Percentiles rank a stretch among this genome's conserved stretches.
Evolutionary conservation across 176 grass and related monocot species (phyloP).

Genomic region (Bolboschoenus planiculmis): DNA sequence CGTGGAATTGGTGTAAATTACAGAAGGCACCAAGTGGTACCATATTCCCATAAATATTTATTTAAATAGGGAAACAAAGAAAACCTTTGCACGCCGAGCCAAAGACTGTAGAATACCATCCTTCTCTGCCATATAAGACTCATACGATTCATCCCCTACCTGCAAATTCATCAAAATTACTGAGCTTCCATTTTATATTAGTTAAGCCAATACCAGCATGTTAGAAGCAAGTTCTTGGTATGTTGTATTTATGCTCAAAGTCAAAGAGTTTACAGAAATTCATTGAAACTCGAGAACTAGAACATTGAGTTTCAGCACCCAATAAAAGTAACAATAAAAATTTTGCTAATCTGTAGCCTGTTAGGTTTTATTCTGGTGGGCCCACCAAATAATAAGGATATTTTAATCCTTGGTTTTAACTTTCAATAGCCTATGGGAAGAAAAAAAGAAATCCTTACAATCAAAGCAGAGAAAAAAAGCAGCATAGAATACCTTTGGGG

Average conservation of each 20-base stretch:
- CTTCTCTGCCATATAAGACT: slow-evolving; percentile 72
- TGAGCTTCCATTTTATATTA: neutral
- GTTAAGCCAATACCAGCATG: neutral
- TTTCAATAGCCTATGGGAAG: neutral
- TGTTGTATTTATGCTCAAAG: neutral
- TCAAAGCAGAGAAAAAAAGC: neutral
- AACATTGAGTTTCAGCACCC: neutral
- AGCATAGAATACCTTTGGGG: slow-evolving; percentile 64
- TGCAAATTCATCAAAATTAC: slow-evolving; percentile 27
- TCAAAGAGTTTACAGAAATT: neutral
- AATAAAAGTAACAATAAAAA: neutral
- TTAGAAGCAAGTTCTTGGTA: neutral
- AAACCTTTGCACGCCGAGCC: slow-evolving; percentile 78
- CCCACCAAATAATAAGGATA: neutral
- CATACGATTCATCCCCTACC: slow-evolving; percentile 90
- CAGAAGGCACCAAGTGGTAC: neutral
- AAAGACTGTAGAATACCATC: slow-evolving; percentile 80
- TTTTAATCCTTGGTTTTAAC: neutral
- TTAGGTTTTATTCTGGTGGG: neutral
- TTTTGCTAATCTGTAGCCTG: neutral
- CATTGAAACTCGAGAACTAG: neutral
- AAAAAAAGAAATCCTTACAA: neutral
- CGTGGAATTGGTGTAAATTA: neutral
- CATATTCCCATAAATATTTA: neutral
- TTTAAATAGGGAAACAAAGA: neutral